phyloP scores from a whole-genome alignment of 2,329 filamentous ascomycete genomes.

The Zasmidium angulare region DNA sequence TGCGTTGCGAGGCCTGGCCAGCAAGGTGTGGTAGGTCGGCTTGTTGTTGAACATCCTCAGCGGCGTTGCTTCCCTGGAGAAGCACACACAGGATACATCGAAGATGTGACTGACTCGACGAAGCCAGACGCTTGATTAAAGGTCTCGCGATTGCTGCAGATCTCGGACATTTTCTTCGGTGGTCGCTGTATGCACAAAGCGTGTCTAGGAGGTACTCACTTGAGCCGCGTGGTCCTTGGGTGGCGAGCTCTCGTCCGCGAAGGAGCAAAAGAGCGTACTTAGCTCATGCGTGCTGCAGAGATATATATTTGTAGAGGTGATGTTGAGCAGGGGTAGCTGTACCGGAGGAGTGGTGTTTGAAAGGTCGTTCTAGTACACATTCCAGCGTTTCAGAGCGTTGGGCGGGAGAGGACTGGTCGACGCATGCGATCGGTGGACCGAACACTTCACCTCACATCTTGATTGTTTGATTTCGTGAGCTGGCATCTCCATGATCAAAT shows the following conservation, averaged over 20 bases:
- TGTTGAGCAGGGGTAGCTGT: not conserved
- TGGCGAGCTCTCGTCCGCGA: not conserved
- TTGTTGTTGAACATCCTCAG: not conserved
- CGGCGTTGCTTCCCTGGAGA: not conserved
- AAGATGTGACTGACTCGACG: not conserved
- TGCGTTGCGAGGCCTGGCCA: not conserved
- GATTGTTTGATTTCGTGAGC: not conserved
- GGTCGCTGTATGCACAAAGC: too few relatives aligned
- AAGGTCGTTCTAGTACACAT: not conserved
- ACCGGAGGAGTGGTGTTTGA: not conserved
- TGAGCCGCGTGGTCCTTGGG: not conserved
- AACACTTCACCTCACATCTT: not conserved
- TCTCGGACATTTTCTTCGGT: not conserved
- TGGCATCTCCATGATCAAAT: too few relatives aligned
- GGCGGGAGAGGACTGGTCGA: not conserved
- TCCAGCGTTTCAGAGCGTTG: not conserved
- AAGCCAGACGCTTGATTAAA: not conserved
- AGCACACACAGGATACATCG: too few relatives aligned
- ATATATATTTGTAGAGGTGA: not conserved
- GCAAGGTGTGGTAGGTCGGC: not conserved
- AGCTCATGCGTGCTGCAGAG: not conserved
- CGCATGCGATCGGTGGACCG: not conserved
- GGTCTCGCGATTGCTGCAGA: not conserved
- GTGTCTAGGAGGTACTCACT: too few relatives aligned
- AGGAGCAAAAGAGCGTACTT: not conserved